A percentile compares a stretch with the other conserved stretches of the same genome.
These are phyloP conservation scores for Amphicarpaea edgeworthii DNA, from an alignment of 306 rosid species.

Conservation along the genomic window DNA sequence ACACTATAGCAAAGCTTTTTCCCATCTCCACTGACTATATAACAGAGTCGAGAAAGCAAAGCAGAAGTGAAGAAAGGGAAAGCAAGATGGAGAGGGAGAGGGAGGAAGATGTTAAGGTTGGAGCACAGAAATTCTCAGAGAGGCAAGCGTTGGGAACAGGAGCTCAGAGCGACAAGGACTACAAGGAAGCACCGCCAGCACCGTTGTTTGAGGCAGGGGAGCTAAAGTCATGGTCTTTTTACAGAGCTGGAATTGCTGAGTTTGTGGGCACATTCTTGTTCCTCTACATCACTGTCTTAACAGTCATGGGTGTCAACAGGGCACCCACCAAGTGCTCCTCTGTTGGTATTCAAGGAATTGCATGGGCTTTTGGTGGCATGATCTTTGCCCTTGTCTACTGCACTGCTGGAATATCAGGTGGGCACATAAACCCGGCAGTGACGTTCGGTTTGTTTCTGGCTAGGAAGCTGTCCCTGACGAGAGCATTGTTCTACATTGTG, in stretches of 20 bases:
- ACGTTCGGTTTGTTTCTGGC: constrained; percentile 88
- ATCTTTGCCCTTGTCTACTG: constrained; percentile 94
- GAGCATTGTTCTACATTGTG: constrained; percentile 80
- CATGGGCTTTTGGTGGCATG: constrained; percentile 99
- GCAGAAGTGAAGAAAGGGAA: background rate
- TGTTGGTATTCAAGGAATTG: constrained; percentile 93
- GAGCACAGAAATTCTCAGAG: constrained; percentile 82
- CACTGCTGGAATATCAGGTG: constrained; percentile 97
- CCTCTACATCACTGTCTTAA: constrained; percentile 83
- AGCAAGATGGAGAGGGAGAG: constrained; percentile 62
- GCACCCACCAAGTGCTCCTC: constrained; percentile 60
- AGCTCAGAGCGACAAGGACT: constrained; percentile 77
- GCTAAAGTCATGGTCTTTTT: constrained; percentile 90
- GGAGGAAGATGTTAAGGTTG: constrained; percentile 87
- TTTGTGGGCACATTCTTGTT: constrained; percentile 88
- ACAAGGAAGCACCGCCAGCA: constrained; percentile 92
- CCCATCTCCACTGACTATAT: background rate
- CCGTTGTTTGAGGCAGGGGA: constrained; percentile 84
- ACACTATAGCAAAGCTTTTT: constrained; percentile 5
- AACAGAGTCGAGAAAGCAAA: background rate
- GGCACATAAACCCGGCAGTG: constrained; percentile 95
- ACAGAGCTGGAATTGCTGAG: constrained; percentile 93
- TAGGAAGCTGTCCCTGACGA: constrained; percentile 81
- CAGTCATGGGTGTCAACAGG: constrained; percentile 82
- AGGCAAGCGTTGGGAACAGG: constrained; percentile 80